Conservation (phyloP, 768 basidiomycete genomes). For the Pleurotus djamor region DNA sequence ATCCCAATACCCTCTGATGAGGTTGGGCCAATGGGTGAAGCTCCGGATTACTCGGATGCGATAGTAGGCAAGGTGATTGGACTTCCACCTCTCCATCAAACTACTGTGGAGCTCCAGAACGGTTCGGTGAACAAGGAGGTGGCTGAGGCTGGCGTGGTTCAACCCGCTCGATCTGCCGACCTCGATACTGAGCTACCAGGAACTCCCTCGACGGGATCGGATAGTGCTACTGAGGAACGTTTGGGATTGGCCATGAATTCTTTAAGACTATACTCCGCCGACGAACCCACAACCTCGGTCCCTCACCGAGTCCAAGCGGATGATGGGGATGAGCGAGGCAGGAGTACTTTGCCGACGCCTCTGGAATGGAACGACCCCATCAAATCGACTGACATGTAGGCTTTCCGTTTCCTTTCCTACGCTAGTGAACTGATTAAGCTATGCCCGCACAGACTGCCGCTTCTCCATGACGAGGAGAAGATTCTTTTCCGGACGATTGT, state of each 20-base stretch:
- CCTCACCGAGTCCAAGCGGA: neutral
- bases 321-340: slow-evolving; percentile 37
- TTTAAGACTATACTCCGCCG: slow-evolving; percentile 1
- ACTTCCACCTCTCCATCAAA: neutral
- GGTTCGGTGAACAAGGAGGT: neutral
- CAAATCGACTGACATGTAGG: slow-evolving; percentile 41
- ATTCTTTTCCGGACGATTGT: slow-evolving; percentile 52
- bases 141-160: neutral
- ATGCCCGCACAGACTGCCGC: slow-evolving; percentile 5
- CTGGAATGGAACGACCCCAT: slow-evolving; percentile 46
- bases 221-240: slow-evolving; percentile 11
- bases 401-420: neutral
- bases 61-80: neutral
- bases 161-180: neutral
- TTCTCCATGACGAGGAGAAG: slow-evolving; percentile 39
- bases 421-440: neutral
- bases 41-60: slow-evolving; percentile 8
- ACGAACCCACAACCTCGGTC: neutral
- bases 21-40: slow-evolving; percentile 44
- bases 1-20: slow-evolving; percentile 12
- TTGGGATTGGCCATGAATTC: slow-evolving; percentile 4
- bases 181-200: slow-evolving; percentile 3
- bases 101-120: neutral
- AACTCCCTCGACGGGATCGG: slow-evolving; percentile 4
- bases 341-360: slow-evolving; percentile 52